Percentiles rank a stretch among this genome's conserved stretches.
These are phyloP conservation scores for Lactarius akahatsu DNA, from an alignment of 768 basidiomycete species.

Conservation along the genomic window DNA sequence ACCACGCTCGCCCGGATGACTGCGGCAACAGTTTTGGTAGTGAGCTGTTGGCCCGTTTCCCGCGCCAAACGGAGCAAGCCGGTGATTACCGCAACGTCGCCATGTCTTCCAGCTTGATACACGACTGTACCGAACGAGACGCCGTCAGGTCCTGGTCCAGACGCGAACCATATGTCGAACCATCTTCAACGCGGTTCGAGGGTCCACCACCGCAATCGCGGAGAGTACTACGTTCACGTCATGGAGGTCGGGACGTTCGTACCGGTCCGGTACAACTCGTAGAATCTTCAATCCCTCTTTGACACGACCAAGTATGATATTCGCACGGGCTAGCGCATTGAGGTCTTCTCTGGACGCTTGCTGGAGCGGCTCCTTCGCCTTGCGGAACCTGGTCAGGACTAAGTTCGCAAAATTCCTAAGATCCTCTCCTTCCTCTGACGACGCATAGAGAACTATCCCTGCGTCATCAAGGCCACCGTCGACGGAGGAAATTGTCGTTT, in stretches of 20 bases:
- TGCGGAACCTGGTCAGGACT: conserved; percentile 46
- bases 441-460: neutral
- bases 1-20: conserved; percentile 29
- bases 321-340: conserved; percentile 61
- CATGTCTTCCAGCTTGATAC: conserved; percentile 51
- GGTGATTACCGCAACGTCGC: conserved; percentile 45
- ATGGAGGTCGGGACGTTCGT: conserved; percentile 56
- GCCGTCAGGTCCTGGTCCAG: conserved; percentile 51
- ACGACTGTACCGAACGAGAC: conserved; percentile 63
- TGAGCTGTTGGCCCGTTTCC: conserved; percentile 41
- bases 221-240: conserved; percentile 66
- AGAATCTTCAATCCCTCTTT: conserved; percentile 49
- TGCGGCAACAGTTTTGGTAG: conserved; percentile 46
- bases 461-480: neutral
- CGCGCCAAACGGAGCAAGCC: conserved; percentile 44
- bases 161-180: conserved; percentile 51
- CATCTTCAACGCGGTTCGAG: conserved; percentile 46
- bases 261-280: conserved; percentile 45
- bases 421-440: conserved; percentile 17
- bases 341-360: conserved; percentile 50
- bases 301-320: conserved; percentile 54
- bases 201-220: conserved; percentile 50
- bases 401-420: conserved; percentile 42
- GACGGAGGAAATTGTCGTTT: neutral
- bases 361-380: conserved; percentile 46